Evolutionary conservation across 148 eudicot species (phyloP).

Genomic region (Chenopodium formosanum): DNA sequence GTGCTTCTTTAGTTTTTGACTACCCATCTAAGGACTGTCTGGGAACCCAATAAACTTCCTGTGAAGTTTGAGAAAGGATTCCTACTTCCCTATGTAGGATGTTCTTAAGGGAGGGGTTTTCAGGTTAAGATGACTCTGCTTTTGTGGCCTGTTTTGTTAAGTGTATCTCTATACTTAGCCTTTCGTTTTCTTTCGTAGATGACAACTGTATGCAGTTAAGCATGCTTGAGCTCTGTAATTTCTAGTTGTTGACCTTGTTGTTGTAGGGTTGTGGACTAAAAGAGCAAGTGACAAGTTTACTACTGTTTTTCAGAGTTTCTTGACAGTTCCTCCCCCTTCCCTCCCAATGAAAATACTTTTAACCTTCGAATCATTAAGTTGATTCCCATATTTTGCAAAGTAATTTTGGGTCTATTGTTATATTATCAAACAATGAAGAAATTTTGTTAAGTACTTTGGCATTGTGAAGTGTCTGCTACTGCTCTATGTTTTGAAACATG

Average conservation of each 20-base stretch:
- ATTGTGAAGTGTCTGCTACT: constrained; percentile 1
- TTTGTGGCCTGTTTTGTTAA: too few species aligned
- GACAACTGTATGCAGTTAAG: not conserved
- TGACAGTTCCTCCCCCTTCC: not conserved
- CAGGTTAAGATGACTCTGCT: too few species aligned
- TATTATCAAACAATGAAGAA: not conserved
- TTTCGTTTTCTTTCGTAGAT: not conserved
- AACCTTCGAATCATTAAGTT: not conserved
- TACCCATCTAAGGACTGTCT: too few species aligned
- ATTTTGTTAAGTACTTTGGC: not conserved
- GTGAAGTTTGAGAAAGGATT: too few species aligned
- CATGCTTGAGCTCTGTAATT: not conserved
- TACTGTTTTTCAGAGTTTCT: not conserved
- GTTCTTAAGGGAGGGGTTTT: too few species aligned
- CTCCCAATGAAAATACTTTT: not conserved
- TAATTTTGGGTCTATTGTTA: not conserved
- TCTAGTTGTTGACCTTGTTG: not conserved
- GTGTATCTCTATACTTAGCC: not conserved
- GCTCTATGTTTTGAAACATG: not conserved
- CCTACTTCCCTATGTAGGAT: too few species aligned
- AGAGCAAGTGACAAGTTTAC: not conserved
- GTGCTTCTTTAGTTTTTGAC: too few species aligned
- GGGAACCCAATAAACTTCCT: too few species aligned
- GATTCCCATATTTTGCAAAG: not conserved
- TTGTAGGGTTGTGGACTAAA: not conserved